Evolutionary conservation across 129 eudicot species (phyloP).

Genomic region (carrot (Daucus carota)): DNA sequence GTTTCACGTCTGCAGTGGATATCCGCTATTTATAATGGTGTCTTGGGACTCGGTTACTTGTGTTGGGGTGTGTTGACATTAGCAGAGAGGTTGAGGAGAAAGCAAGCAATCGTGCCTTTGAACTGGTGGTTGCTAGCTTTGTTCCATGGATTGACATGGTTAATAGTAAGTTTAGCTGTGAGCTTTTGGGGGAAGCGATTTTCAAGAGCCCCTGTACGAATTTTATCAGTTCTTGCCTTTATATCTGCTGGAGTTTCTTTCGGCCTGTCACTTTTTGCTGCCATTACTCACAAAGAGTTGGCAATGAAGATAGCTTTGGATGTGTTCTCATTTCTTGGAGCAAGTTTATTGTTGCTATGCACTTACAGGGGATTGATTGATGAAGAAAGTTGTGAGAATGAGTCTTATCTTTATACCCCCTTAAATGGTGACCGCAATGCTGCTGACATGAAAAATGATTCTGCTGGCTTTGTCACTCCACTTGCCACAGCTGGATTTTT

Average conservation of each 20-base stretch:
- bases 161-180: slow-evolving; percentile 40
- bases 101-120: slow-evolving; percentile 34
- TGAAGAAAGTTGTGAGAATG: slow-evolving; percentile 32
- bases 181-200: slow-evolving; percentile 59
- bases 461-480: slow-evolving; percentile 38
- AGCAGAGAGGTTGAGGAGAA: slow-evolving; percentile 29
- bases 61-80: slow-evolving; percentile 47
- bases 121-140: slow-evolving; percentile 58
- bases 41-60: slow-evolving; percentile 44
- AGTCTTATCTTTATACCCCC: slow-evolving; percentile 37
- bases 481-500: slow-evolving; percentile 59
- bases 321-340: slow-evolving; percentile 51
- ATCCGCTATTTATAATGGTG: slow-evolving; percentile 54
- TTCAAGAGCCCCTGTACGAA: slow-evolving; percentile 36
- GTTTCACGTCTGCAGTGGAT: slow-evolving; percentile 44
- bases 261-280: slow-evolving; percentile 36
- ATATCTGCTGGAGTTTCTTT: slow-evolving; percentile 38
- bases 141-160: slow-evolving; percentile 73
- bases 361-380: slow-evolving; percentile 48
- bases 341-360: slow-evolving; percentile 57
- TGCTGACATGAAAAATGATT: slow-evolving; percentile 15
- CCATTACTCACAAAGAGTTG: slow-evolving; percentile 25
- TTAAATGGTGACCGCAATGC: slow-evolving; percentile 31
- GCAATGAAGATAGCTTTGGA: slow-evolving; percentile 58
- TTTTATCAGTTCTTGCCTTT: slow-evolving; percentile 51